phyloP scores from a whole-genome alignment of 2,329 filamentous ascomycete genomes.

The Hortaea sp. region DNA sequence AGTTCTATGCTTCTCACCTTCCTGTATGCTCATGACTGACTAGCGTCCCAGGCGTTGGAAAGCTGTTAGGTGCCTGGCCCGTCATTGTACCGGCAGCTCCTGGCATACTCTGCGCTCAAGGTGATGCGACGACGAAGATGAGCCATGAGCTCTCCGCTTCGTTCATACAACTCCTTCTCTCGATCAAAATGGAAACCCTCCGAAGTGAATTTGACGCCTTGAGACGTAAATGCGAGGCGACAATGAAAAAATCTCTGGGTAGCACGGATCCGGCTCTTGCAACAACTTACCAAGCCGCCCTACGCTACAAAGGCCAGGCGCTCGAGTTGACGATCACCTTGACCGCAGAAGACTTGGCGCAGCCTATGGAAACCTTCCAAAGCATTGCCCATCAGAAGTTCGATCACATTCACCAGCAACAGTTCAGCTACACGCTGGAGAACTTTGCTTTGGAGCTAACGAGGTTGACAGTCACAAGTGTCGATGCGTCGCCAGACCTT shows the following conservation, averaged over 20 bases:
- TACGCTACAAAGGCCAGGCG: slow-evolving; percentile 18
- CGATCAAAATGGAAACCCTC: slow-evolving; percentile 15
- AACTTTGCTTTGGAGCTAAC: slow-evolving; percentile 18
- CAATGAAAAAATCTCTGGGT: slow-evolving; percentile 14
- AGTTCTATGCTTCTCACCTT: neutral
- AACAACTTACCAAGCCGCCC: slow-evolving; percentile 12
- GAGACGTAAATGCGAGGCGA: slow-evolving; percentile 12
- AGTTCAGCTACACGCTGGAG: slow-evolving; percentile 18
- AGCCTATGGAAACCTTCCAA: slow-evolving; percentile 14
- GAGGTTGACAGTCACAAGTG: slow-evolving; percentile 13
- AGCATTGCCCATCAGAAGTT: slow-evolving; percentile 15
- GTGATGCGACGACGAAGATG: slow-evolving; percentile 19
- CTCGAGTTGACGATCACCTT: slow-evolving; percentile 15
- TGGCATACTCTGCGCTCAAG: slow-evolving; percentile 19
- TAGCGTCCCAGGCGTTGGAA: slow-evolving; percentile 12
- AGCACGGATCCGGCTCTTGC: slow-evolving; percentile 8
- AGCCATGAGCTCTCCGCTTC: slow-evolving; percentile 18
- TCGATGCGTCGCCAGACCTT: slow-evolving; percentile 16
- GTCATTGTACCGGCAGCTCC: slow-evolving; percentile 19
- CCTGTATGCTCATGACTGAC: neutral
- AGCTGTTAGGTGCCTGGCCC: slow-evolving; percentile 18
- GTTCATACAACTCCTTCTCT: slow-evolving; percentile 14
- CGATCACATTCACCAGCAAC: slow-evolving; percentile 15
- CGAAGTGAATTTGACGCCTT: slow-evolving; percentile 10
- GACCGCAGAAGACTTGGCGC: slow-evolving; percentile 10